Conservation (phyloP, 805 yeast species). For the Ogataea paraovalis region DNA sequence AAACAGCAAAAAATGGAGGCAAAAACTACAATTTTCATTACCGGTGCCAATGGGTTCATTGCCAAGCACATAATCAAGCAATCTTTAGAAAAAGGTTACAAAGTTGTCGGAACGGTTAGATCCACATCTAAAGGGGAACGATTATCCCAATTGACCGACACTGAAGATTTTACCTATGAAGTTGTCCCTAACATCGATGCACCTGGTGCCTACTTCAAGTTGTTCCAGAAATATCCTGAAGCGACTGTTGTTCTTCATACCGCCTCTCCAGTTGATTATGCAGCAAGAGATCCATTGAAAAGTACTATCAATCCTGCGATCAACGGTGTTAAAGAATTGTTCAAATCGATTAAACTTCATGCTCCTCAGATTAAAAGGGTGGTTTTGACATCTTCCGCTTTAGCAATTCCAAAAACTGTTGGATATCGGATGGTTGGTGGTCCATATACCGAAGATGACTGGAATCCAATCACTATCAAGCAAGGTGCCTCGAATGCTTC, state of each 20-base stretch:
- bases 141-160: slow-evolving; percentile 28
- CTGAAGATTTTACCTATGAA: slow-evolving; percentile 26
- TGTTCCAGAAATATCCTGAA: slow-evolving; percentile 38
- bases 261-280: slow-evolving; percentile 45
- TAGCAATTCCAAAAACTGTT: slow-evolving; percentile 34
- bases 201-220: slow-evolving; percentile 45
- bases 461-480: slow-evolving; percentile 38
- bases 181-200: slow-evolving; percentile 34
- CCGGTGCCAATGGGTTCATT: slow-evolving; percentile 22
- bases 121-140: slow-evolving; percentile 38
- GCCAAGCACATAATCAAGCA: slow-evolving; percentile 18
- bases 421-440: slow-evolving; percentile 5
- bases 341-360: slow-evolving; percentile 39
- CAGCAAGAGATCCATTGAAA: slow-evolving; percentile 40
- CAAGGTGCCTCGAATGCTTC: slow-evolving; percentile 17
- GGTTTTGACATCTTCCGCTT: slow-evolving; percentile 52
- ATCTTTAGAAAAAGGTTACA: slow-evolving; percentile 15
- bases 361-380: slow-evolving; percentile 45
- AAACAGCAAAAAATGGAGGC: too few species aligned
- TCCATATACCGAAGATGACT: slow-evolving; percentile 29
- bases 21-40: slow-evolving; percentile 9
- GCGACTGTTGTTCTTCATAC: slow-evolving; percentile 45
- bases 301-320: slow-evolving; percentile 54
- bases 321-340: slow-evolving; percentile 47
- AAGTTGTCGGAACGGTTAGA: slow-evolving; percentile 29